Base-by-base conservation (phyloP, 148 eudicot genomes). In the Amaranthus cruentus region DNA sequence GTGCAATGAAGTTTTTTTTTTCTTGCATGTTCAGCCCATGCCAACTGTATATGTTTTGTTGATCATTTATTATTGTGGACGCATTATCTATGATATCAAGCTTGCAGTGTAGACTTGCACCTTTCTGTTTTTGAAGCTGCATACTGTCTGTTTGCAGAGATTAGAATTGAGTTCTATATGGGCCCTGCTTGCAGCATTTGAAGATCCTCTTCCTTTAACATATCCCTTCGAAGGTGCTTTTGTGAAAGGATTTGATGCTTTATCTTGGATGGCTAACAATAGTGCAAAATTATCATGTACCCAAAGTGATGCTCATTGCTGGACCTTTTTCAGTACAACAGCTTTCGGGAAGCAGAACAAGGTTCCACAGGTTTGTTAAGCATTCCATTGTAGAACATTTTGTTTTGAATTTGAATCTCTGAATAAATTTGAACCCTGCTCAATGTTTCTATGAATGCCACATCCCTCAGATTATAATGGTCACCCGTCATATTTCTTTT, bases 101-200 rank as follows among this genome's bases (percentile, higher is more conserved):
- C n/a, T 57, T 73, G 68, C 38, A 12, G 3, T 21, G 28, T 51
- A 13, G 28, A 46, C 12, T 21, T 6, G 38, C 52, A 18, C 4
- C 15, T 51, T 38, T 4, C 71, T 46, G 38, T 64, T 56, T 62
- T 65, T 71, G 59, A 71, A 66, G 10, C 28, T 43, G 14, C 59
- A 46, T 76, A 14, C 7, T 59, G 9, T 69, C 28, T 67, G 47
- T 69, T 51, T 83, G 70, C 92, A 94, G 98, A 86, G 84, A 57
- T 83, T 94, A 75, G 97, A 88, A 47, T 82, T 94, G 78, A 94
- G 96, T 79, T 85, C 96, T 58, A 89, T 94, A 75, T 94, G 97
- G 97, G 98, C 98, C 76, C 91, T 94, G 80, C 89, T 94, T 77
- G 96, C 96, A 70, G 97, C 95, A 73, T 94, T 94, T 87, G 91